Evolutionary conservation across 345 rosid genomes (phyloP).

Genomic region (Isatis tinctoria): DNA sequence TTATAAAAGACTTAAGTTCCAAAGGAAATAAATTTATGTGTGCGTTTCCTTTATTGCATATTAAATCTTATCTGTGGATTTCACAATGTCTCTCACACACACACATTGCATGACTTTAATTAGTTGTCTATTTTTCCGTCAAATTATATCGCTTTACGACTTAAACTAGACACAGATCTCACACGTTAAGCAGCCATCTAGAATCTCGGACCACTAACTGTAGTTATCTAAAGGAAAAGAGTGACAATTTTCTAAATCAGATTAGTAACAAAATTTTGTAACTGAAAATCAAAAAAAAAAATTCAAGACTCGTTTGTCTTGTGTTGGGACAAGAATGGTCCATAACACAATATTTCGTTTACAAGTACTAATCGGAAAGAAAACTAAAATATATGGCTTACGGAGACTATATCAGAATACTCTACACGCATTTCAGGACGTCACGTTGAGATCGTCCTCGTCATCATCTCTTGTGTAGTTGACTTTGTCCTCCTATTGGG

Average conservation of each 20-base stretch:
- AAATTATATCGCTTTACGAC: constrained; percentile 1
- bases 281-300: background rate
- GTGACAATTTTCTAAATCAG: background rate
- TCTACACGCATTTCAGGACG: background rate
- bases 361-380: background rate
- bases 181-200: constrained; percentile 14
- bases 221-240: background rate
- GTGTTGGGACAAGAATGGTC: background rate
- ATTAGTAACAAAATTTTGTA: background rate
- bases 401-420: background rate
- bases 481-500: background rate
- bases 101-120: constrained; percentile 26
- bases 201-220: constrained; percentile 3
- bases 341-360: background rate
- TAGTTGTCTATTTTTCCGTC: background rate
- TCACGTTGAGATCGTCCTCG: background rate
- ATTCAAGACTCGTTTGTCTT: background rate
- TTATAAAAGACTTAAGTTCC: background rate
- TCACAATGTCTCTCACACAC: constrained; percentile 21
- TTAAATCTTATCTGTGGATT: background rate
- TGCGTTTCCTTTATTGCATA: background rate
- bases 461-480: background rate
- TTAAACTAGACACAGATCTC: background rate
- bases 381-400: background rate
- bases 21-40: background rate